A percentile compares a stretch with the other conserved stretches of the same genome.
These are phyloP conservation scores for Lotmaria passim DNA, from an alignment of 208 protist species.

Conservation along the genomic window DNA sequence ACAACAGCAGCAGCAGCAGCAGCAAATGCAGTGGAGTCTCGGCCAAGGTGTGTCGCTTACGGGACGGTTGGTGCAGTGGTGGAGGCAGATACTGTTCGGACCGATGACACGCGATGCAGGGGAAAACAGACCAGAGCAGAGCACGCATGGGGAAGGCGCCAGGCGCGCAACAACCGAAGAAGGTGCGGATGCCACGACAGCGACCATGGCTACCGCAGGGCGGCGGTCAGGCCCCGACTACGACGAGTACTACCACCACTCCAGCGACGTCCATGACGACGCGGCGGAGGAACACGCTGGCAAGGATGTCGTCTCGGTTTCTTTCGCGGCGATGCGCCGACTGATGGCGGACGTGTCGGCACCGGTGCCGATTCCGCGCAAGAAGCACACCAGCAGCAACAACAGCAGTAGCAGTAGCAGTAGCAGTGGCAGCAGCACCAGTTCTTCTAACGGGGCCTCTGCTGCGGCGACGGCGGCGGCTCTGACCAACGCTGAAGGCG, in stretches of 20 bases:
- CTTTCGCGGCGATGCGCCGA: conserved; percentile 20
- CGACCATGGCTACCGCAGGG: background rate
- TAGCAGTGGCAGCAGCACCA: too few relatives aligned
- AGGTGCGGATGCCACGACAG: background rate
- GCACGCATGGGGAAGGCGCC: background rate
- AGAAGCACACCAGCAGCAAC: conserved; percentile 3
- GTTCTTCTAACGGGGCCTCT: background rate
- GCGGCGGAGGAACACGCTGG: conserved; percentile 10
- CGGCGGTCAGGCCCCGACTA: background rate
- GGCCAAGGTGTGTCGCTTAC: background rate
- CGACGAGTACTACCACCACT: too few relatives aligned
- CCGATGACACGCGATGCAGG: background rate
- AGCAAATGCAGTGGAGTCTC: background rate
- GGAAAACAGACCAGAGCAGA: conserved; percentile 2
- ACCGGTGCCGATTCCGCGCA: conserved; percentile 8
- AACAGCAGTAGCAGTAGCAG: background rate
- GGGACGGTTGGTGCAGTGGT: conserved; percentile 8
- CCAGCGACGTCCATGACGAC: conserved; percentile 14
- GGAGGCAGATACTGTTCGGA: conserved; percentile 10
- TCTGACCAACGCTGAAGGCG: background rate
- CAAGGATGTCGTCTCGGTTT: conserved; percentile 23
- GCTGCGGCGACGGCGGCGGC: background rate
- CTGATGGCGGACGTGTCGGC: conserved; percentile 30
- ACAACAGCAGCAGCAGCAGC: conserved; percentile 8
- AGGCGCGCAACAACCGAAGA: background rate